phyloP scores from a whole-genome alignment of 2,329 filamentous ascomycete species.

The Trichoderma hamatum region DNA sequence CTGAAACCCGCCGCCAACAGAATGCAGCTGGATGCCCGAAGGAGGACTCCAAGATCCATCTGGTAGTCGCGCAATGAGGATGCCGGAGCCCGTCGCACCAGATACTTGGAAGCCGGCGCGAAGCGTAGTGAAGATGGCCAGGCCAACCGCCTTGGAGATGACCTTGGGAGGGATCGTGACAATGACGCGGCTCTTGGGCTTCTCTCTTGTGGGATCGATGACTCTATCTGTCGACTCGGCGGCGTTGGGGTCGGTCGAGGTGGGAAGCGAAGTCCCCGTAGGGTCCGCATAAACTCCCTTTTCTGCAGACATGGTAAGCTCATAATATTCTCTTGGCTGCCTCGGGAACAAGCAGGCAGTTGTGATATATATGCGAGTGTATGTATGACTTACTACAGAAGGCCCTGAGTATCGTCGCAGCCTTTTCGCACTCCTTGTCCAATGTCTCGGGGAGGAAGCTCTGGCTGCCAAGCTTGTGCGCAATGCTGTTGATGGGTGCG shows the following conservation, averaged over 20 bases:
- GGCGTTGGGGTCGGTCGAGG: conserved; percentile 40
- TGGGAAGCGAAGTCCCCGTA: conserved; percentile 34
- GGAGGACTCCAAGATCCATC: conserved; percentile 78
- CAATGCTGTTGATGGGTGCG: conserved; percentile 76
- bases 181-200: conserved; percentile 52
- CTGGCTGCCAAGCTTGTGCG: conserved; percentile 80
- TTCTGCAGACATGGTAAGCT: conserved; percentile 40
- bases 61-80: conserved; percentile 63
- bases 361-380: not conserved
- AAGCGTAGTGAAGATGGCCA: conserved; percentile 74
- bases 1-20: conserved; percentile 77
- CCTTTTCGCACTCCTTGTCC: conserved; percentile 90
- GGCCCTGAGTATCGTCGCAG: conserved; percentile 76
- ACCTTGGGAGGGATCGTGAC: conserved; percentile 61
- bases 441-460: conserved; percentile 84
- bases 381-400: conserved; percentile 72
- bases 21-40: conserved; percentile 80
- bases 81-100: conserved; percentile 67
- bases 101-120: conserved; percentile 67
- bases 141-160: conserved; percentile 66
- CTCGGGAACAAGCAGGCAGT: not conserved
- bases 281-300: conserved; percentile 56
- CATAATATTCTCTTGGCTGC: not conserved
- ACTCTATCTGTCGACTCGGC: conserved; percentile 35
- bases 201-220: conserved; percentile 42